phyloP scores from a whole-genome alignment of 2,329 filamentous ascomycete species.

The Amauroascus niger region DNA sequence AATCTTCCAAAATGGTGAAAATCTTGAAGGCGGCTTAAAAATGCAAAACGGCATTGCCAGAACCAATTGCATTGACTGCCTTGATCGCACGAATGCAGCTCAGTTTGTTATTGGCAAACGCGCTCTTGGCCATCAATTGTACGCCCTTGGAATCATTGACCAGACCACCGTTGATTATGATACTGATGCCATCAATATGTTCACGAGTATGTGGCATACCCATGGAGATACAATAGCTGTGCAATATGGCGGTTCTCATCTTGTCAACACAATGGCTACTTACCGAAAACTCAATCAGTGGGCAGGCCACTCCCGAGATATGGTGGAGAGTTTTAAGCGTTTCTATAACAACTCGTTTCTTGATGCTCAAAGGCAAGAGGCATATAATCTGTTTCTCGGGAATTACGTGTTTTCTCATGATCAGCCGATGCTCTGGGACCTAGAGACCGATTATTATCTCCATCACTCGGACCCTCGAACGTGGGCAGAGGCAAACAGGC shows the following conservation, averaged over 20 bases:
- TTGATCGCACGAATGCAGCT: conserved; percentile 93
- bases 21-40: conserved; percentile 52
- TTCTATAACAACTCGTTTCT: conserved; percentile 99
- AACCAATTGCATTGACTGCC: conserved; percentile 96
- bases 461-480: conserved; percentile 76
- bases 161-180: conserved; percentile 78
- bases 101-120: conserved; percentile 97
- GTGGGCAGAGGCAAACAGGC: conserved; percentile 53
- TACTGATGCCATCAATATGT: conserved; percentile 88
- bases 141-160: conserved; percentile 78
- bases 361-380: conserved; percentile 94
- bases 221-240: conserved; percentile 97
- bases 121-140: conserved; percentile 81
- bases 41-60: conserved; percentile 87
- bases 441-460: conserved; percentile 89
- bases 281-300: conserved; percentile 99
- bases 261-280: conserved; percentile 98
- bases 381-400: conserved; percentile 92
- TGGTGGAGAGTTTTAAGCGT: conserved; percentile 98
- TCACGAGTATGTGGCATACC: conserved; percentile 97
- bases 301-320: conserved; percentile 93
- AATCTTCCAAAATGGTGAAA: conserved; percentile 89
- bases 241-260: conserved; percentile 92
- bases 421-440: conserved; percentile 93
- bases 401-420: conserved; percentile 85